Base-by-base conservation (phyloP, 1,139 yeast genomes). In the Zhuliangozyma blackwelliae region DNA sequence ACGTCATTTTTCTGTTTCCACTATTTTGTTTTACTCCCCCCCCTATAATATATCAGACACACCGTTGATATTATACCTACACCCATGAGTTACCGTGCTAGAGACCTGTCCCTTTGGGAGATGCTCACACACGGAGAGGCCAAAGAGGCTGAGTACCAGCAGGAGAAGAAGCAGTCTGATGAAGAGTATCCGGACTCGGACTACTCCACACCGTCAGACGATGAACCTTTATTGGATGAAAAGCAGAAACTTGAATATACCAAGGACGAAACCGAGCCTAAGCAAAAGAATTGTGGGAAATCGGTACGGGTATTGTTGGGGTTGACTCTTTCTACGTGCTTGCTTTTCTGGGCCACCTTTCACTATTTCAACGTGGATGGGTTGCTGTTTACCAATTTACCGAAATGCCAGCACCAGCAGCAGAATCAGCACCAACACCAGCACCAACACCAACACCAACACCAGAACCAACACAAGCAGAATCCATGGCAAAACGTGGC, bases 81-180 rank as follows among this genome's bases (percentile, higher is more conserved):
- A 16, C 16, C 25, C 20, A 52, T 52, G 57, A 50, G 49, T 38
- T 47, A 44, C 30, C 36, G 46, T n/a, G 52, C 43, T 26, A 40
- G 50, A 31, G 59, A 54, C 33, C 36, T 26, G 32, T 43, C 46
- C 5, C 39, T 54, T 21, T 54, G 55, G 58, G 52, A 54, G 37
- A 51, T 46, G 53, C 36, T 53, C 30, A 33, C 43, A 11, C 48
- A 42, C 39, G 56, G 54, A 23, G 10, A 28, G 28, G 11, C 19
- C 29, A 10, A 9, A n/a, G 20, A 37, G 25, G 11, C 22, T 3
- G 27, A 11, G 12, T 56, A 12, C 12, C 20, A 22, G 28, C 19
- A 19, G 25, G n/a, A 19, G 30, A 5, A 7, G 12, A 10, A 20
- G 12, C 12, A 23, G 11, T 29, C 25, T 5, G 11, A 22, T 2